These are phyloP conservation scores for Xylaria castorea DNA, from an alignment of 495 filamentous ascomycete genomes.

Conservation along the genomic window DNA sequence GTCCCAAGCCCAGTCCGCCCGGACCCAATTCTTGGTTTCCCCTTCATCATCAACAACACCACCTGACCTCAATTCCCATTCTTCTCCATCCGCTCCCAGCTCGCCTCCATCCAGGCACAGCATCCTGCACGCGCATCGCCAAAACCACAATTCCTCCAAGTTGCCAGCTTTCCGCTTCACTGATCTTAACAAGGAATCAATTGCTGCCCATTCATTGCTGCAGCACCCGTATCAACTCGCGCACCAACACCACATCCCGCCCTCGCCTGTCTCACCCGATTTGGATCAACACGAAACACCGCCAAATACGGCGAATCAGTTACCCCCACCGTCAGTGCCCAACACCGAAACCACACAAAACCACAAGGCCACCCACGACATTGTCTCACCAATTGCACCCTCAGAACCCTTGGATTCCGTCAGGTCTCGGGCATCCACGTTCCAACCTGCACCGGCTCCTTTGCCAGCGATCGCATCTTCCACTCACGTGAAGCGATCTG, in stretches of 20 bases:
- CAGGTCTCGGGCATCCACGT: slow-evolving; percentile 49
- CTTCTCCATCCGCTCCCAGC: slow-evolving; percentile 21
- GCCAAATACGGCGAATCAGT: slow-evolving; percentile 42
- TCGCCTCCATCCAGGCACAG: slow-evolving; percentile 38
- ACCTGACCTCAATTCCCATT: background rate
- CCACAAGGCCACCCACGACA: slow-evolving; percentile 13
- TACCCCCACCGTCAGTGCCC: background rate
- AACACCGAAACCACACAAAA: slow-evolving; percentile 36
- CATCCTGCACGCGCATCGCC: slow-evolving; percentile 53
- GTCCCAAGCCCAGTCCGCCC: slow-evolving; percentile 10
- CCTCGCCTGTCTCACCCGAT: slow-evolving; percentile 49
- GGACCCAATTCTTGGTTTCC: background rate
- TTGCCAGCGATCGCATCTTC: slow-evolving; percentile 35
- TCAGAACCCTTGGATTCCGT: slow-evolving; percentile 34
- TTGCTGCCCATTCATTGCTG: slow-evolving; percentile 42
- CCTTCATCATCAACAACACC: slow-evolving; percentile 23
- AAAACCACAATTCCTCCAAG: slow-evolving; percentile 57
- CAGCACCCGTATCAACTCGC: slow-evolving; percentile 41
- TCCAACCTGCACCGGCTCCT: slow-evolving; percentile 34
- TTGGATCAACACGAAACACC: slow-evolving; percentile 41
- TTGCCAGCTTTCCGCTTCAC: slow-evolving; percentile 57
- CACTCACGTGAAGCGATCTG: slow-evolving; percentile 46
- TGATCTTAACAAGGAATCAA: slow-evolving; percentile 53
- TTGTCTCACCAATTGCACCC: slow-evolving; percentile 38
- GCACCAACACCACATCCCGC: slow-evolving; percentile 45